Percentiles rank a stretch among this genome's conserved stretches.
Evolutionary conservation across 192 early-diverging fungal genomes (phyloP).

Genomic region (Backusella morwellensis): DNA sequence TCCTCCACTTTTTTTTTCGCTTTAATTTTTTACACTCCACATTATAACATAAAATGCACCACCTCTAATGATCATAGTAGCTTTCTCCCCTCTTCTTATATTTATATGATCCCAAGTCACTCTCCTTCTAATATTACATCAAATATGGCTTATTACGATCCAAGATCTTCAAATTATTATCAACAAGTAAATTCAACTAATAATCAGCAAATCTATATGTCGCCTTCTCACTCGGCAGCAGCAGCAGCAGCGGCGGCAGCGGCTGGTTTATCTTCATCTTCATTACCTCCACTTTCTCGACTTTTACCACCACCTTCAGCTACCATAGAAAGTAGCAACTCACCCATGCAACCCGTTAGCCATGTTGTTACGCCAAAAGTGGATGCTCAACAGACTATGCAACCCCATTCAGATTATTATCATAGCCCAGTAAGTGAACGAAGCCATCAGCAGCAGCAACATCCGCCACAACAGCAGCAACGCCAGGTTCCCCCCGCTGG

Average conservation of each 20-base stretch:
- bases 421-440: not conserved
- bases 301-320: constrained; percentile 12
- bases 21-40: constrained; percentile 8
- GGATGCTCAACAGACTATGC: not conserved
- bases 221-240: not conserved
- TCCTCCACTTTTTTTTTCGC: constrained; percentile 7
- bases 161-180: constrained; percentile 8
- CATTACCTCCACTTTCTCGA: constrained; percentile 22
- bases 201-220: constrained; percentile 6
- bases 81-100: not conserved
- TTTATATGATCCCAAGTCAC: not conserved
- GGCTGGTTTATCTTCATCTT: not conserved
- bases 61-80: not conserved
- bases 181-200: not conserved
- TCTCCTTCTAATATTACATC: constrained; percentile 18
- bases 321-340: not conserved
- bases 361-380: not conserved
- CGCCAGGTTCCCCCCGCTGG: not conserved
- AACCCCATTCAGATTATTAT: not conserved
- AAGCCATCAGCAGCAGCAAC: not conserved
- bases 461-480: not conserved
- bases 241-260: not conserved
- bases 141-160: constrained; percentile 9
- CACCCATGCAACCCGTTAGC: not conserved
- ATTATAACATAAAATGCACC: not conserved